A percentile compares a stretch with the other conserved stretches of the same genome.
Evolutionary conservation across 306 rosid species (phyloP).

Genomic region (Gleditsia sinensis): DNA sequence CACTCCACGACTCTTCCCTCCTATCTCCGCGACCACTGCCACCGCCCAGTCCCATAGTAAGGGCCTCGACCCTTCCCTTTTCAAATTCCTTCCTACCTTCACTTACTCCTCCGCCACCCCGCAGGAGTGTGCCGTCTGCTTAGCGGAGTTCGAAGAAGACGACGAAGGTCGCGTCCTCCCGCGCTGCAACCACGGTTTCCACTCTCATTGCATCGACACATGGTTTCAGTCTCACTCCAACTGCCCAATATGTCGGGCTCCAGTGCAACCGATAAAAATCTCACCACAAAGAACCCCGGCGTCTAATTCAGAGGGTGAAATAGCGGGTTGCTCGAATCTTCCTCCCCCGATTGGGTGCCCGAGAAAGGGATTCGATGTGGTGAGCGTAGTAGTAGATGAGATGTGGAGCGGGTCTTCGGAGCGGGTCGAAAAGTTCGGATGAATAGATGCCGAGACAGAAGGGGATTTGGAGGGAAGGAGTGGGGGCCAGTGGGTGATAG

Average conservation of each 20-base stretch:
- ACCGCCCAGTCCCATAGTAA: background rate
- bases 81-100: constrained; percentile 42
- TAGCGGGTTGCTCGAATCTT: constrained; percentile 24
- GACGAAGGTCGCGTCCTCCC: constrained; percentile 40
- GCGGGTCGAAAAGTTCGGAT: constrained; percentile 1
- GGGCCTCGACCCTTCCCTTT: constrained; percentile 34
- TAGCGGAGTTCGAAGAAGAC: constrained; percentile 39
- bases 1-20: background rate
- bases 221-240: constrained; percentile 50
- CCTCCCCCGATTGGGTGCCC: constrained; percentile 30
- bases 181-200: constrained; percentile 45
- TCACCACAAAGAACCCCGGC: background rate
- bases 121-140: constrained; percentile 48
- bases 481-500: background rate
- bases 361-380: constrained; percentile 34
- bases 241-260: constrained; percentile 44
- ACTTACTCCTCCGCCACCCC: constrained; percentile 16
- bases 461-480: constrained; percentile 34
- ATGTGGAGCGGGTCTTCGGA: background rate
- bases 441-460: constrained; percentile 15
- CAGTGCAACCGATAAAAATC: background rate
- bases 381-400: constrained; percentile 9
- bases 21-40: background rate
- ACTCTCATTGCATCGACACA: constrained; percentile 37
- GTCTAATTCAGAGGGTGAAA: background rate